phyloP scores from a whole-genome alignment of 176 grass and related monocot species.

The Phoenix dactylifera region DNA sequence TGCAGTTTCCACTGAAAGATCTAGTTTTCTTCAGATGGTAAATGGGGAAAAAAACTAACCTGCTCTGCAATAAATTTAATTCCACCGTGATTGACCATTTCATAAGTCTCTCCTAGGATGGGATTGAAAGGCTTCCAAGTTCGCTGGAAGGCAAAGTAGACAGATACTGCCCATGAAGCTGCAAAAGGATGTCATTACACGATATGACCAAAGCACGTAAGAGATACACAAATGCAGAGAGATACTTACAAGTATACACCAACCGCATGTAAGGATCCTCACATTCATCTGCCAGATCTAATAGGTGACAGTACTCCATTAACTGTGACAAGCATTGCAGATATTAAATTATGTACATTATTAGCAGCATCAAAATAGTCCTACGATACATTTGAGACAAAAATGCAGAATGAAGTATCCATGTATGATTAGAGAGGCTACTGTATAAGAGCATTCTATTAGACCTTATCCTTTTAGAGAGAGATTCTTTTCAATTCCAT shows the following conservation, averaged over 20 bases:
- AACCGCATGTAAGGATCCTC: constrained; percentile 90
- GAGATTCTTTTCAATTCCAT: too few species aligned
- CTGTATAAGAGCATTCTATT: too few species aligned
- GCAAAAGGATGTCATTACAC: constrained; percentile 20
- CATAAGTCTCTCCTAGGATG: constrained; percentile 93
- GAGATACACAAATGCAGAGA: not conserved
- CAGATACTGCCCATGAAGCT: constrained; percentile 94
- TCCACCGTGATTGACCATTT: constrained; percentile 81
- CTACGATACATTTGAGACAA: too few species aligned
- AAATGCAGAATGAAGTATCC: too few species aligned
- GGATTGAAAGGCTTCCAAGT: constrained; percentile 98
- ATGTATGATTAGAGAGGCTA: too few species aligned
- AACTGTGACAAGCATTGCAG: constrained; percentile 30
- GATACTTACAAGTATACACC: constrained; percentile 75
- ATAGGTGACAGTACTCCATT: constrained; percentile 88
- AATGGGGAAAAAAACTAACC: constrained; percentile 19
- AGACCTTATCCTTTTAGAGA: too few species aligned
- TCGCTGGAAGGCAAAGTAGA: constrained; percentile 68
- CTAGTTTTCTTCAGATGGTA: too few species aligned
- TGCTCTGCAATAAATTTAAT: constrained; percentile 84
- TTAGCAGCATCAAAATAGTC: too few species aligned
- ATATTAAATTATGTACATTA: not conserved
- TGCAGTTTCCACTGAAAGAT: too few species aligned
- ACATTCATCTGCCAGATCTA: constrained; percentile 94
- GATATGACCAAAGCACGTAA: constrained; percentile 9